Evolutionary conservation across 345 rosid genomes (phyloP), one percentile per base, ranked within the genome.

Genomic region (Salix brachista): DNA sequence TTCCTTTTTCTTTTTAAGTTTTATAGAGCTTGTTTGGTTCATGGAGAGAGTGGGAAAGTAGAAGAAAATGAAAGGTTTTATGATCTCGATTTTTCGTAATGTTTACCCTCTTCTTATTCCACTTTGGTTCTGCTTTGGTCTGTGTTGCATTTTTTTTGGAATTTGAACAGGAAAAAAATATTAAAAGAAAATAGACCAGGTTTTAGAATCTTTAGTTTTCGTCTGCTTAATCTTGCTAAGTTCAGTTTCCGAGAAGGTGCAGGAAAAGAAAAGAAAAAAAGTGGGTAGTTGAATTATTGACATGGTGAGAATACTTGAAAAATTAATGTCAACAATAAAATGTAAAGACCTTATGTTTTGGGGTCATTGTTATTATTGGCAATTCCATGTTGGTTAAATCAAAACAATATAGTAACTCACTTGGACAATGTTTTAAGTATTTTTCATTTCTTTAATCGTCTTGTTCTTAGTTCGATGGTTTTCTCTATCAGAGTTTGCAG

Each of bases 401-500:
- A 44, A 44, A 13, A 44, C 50, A 44, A 44, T 44, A 44, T 44
- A 44, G 18, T 6, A 16, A 46, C 16, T 25, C 28, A 46, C 48
- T 17, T 4, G 21, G 25, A 1, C 12, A 36, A 36, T 50, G 21
- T 4, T 19, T 32, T 52, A 32, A 32, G 42, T 48, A 52, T 18
- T 26, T 18, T 50, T 21, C 18, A n/a, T 42, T 68, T 68, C 8
- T 25, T 21, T 23, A 46, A 1, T 65, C 2, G 23, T 25, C 14
- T 54, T 65, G 16, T 19, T 39, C 44, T 72, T 9, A 46, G 26
- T 37, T n/a, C 34, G 21, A 65, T 65, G 11, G 9, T 64, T 66
- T 61, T 71, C 69, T 11, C 19, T 69, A 16, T 62, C 82, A 89
- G 92, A 80, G 64, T 83, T 84, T 39, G 76, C 83, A 41, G 71